phyloP scores from a whole-genome alignment of 2,329 filamentous ascomycete genomes.

The Exophiala phaeomuriformis region DNA sequence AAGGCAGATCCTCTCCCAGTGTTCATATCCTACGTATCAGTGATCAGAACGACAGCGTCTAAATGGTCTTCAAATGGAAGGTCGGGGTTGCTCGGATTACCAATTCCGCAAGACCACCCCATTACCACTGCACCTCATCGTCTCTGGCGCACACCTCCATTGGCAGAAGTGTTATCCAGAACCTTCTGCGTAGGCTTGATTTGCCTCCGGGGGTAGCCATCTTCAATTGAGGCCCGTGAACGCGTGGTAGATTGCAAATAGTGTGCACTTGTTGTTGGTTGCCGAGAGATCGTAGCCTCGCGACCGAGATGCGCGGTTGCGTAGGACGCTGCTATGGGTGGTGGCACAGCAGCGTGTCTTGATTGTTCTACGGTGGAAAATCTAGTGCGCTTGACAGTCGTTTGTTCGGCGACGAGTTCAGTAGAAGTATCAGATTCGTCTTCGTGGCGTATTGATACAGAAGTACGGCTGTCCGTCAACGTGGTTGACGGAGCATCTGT shows the following conservation, averaged over 20 bases:
- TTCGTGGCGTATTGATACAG: constrained; percentile 3
- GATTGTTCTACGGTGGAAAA: too few relatives aligned
- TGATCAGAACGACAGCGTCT: too few relatives aligned
- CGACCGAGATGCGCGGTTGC: too few relatives aligned
- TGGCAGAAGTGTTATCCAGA: constrained; percentile 1
- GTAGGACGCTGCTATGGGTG: too few relatives aligned
- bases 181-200: constrained; percentile 3
- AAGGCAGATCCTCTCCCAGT: too few relatives aligned
- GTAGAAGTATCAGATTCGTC: constrained; percentile 7
- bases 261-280: too few relatives aligned
- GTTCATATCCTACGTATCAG: too few relatives aligned
- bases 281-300: too few relatives aligned
- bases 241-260: neutral
- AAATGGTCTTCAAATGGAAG: neutral
- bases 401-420: constrained; percentile 4
- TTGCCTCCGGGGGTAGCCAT: constrained; percentile 1
- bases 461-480: constrained; percentile 3
- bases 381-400: constrained; percentile 6
- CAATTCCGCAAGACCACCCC: neutral
- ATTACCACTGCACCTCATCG: neutral
- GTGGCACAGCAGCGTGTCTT: too few relatives aligned
- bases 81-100: neutral
- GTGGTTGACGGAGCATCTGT: constrained; percentile 2
- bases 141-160: neutral
- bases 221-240: constrained; percentile 2